Evolutionary conservation across 768 basidiomycete genomes (phyloP), one percentile per base, ranked within the genome.

Genomic region (Hemileccinum impolitum): DNA sequence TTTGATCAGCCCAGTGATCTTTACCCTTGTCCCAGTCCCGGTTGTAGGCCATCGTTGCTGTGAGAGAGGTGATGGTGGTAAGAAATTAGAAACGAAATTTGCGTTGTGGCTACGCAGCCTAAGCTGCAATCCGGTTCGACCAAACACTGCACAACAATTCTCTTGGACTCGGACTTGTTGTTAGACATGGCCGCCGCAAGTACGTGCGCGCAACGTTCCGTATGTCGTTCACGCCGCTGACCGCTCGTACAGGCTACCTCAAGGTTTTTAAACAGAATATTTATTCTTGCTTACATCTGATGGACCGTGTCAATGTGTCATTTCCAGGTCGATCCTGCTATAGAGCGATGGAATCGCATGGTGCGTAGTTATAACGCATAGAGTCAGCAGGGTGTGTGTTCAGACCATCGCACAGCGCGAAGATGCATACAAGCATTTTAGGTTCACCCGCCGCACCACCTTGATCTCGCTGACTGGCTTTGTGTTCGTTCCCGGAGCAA

Each of bases 11-110:
- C 80, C 81, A 83, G 43, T 45, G 34, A 39, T 82, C 78, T 68
- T 90, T 90, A 44, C 87, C 89, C 67, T 77, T 78, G 72, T 90
- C 88, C 90, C 90, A 91, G 74, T 91, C 88, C 55, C 90, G 82
- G 70, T 86, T 86, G 69, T 85, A 80, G 43, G 85, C 76, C 87
- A 89, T 87, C 18, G 49, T 46, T 19, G 57, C 47, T 25, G 42
- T 35, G 8, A 57, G 41, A 51, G 36, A 49, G 39, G 54, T 47
- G 48, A 50, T 63, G 55, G 48, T 57, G 54, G 67, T 57, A 41
- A 39, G 14, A 26, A 19, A 39, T 30, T 19, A 38, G 39, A 65
- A 43, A 37, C n/a, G 44, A 60, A 63, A 49, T 40, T 56, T 38
- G 43, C n/a, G 46, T 12, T 28, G 47, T 38, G 43, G 43, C 39